These are phyloP conservation scores for Cyclotella atomus DNA, from an alignment of 108 stramenopile species.

Conservation along the genomic window DNA sequence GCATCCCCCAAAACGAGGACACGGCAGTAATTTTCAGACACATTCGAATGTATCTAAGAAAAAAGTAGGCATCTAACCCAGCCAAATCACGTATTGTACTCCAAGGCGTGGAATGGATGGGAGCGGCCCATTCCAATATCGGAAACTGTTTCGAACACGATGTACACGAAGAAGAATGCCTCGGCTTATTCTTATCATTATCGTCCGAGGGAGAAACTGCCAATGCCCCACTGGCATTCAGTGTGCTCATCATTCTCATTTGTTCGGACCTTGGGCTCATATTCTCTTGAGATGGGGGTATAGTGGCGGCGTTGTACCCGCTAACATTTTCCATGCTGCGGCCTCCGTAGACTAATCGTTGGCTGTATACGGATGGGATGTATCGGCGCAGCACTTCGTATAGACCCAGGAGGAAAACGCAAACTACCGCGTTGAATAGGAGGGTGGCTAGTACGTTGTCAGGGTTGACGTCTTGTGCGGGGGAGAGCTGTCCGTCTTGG, in stretches of 20 bases:
- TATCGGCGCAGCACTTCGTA: conserved; percentile 77
- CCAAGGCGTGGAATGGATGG: conserved; percentile 47
- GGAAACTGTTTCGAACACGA: not conserved
- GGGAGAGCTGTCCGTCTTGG: conserved; percentile 23
- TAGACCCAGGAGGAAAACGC: conserved; percentile 60
- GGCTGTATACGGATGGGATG: conserved; percentile 76
- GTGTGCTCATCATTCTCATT: not conserved
- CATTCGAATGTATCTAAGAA: conserved; percentile 87
- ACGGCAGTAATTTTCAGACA: conserved; percentile 83
- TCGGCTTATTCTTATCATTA: not conserved
- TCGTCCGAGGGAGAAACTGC: no score
- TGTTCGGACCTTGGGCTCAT: not conserved
- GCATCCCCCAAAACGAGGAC: conserved; percentile 75
- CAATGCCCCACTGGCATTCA: not conserved
- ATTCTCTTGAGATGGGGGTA: not conserved
- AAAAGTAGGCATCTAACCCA: conserved; percentile 94
- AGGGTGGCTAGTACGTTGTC: conserved; percentile 75
- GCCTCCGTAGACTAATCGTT: conserved; percentile 26
- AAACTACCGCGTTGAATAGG: conserved; percentile 69
- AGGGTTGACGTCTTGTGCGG: conserved; percentile 69
- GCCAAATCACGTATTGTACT: conserved; percentile 48
- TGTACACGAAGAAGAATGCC: not conserved
- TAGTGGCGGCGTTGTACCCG: not conserved
- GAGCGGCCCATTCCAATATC: conserved; percentile 38
- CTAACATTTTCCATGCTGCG: not conserved